These are phyloP conservation scores for Neurospora sp. DNA, from an alignment of 495 filamentous ascomycete genomes.

Conservation along the genomic window DNA sequence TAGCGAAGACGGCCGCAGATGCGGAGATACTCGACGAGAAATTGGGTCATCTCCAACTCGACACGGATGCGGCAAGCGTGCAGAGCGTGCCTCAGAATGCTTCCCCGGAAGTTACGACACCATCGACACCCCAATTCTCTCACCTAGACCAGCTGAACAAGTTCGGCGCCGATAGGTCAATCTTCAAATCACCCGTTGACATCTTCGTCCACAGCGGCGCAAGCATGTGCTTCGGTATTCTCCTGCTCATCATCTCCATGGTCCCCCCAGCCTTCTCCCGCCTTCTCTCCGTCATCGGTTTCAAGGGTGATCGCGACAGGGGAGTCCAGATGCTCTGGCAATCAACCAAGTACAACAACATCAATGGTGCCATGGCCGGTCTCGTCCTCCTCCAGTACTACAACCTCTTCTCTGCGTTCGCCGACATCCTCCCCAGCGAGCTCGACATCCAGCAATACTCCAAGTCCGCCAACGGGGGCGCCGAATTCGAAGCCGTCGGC, in stretches of 20 bases:
- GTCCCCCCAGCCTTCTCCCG: constrained; percentile 81
- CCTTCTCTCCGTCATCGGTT: constrained; percentile 81
- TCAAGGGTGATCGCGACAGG: constrained; percentile 78
- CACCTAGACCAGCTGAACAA: constrained; percentile 12
- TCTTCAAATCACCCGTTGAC: constrained; percentile 63
- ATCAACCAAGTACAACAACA: constrained; percentile 73
- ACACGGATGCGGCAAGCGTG: not conserved
- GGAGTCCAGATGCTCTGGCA: constrained; percentile 88
- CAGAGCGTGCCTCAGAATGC: not conserved
- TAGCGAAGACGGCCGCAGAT: not conserved
- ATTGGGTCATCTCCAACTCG: constrained; percentile 4
- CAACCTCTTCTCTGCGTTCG: constrained; percentile 73
- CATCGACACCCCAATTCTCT: not conserved
- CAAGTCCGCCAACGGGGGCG: constrained; percentile 11
- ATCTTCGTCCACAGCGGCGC: constrained; percentile 80
- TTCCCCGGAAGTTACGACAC: not conserved
- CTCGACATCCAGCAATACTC: constrained; percentile 37
- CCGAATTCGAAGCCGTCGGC: constrained; percentile 42
- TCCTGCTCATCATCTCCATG: constrained; percentile 79
- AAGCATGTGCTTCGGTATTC: constrained; percentile 79
- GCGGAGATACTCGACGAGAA: constrained; percentile 12
- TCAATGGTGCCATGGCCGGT: constrained; percentile 85
- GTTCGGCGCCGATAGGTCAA: constrained; percentile 27
- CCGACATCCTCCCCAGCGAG: constrained; percentile 71
- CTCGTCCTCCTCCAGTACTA: constrained; percentile 77